A percentile compares a stretch with the other conserved stretches of the same genome.
Evolutionary conservation across 768 basidiomycete genomes (phyloP).

Genomic region (Paxillus rubicundulus): DNA sequence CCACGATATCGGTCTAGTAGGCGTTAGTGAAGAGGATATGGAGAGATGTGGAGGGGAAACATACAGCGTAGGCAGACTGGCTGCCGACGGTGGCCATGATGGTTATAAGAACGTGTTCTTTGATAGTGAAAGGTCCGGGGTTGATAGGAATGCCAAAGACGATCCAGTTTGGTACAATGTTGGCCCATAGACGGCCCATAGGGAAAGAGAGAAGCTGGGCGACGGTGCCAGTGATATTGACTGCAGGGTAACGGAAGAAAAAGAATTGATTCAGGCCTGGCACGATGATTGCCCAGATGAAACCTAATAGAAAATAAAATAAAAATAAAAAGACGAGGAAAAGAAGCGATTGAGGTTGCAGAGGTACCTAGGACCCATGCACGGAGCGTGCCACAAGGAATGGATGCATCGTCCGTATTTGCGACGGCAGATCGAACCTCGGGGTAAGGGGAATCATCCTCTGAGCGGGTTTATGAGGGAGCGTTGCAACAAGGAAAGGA

Average conservation of each 20-base stretch:
- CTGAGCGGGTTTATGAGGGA: conserved; percentile 24
- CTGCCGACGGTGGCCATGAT: conserved; percentile 58
- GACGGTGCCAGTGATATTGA: conserved; percentile 48
- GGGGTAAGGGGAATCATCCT: conserved; percentile 82
- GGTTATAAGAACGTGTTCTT: conserved; percentile 70
- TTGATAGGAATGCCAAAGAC: conserved; percentile 62
- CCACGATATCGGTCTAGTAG: conserved; percentile 61
- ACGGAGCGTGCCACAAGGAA: conserved; percentile 60
- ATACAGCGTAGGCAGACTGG: conserved; percentile 20
- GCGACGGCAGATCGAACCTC: conserved; percentile 79
- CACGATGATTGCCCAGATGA: conserved; percentile 58
- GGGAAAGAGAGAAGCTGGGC: conserved; percentile 75
- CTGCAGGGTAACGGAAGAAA: conserved; percentile 63
- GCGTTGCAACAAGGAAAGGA: not conserved
- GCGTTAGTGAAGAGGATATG: not conserved
- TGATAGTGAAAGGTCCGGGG: conserved; percentile 78
- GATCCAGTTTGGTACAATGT: conserved; percentile 45
- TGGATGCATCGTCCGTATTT: conserved; percentile 65
- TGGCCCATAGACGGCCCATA: conserved; percentile 61
- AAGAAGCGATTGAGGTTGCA: not conserved
- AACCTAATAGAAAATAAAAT: conserved; percentile 16
- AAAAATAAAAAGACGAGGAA: no score
- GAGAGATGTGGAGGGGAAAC: not conserved
- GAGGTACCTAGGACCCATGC: conserved; percentile 54
- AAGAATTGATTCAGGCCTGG: conserved; percentile 80